These are phyloP conservation scores for Talaromyces islandicus DNA, from an alignment of 2,329 filamentous ascomycete species.

Conservation along the genomic window DNA sequence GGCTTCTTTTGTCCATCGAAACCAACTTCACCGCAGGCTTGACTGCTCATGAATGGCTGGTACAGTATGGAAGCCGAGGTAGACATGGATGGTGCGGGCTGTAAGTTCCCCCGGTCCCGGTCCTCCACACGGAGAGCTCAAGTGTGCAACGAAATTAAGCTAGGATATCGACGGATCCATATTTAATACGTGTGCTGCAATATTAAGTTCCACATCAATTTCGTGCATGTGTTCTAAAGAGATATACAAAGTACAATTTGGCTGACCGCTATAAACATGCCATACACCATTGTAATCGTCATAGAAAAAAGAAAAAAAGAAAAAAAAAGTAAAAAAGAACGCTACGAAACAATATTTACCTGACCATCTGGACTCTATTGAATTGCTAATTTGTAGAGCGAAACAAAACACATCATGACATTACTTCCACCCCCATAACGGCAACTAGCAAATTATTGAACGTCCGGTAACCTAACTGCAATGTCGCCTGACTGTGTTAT, in stretches of 20 bases:
- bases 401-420: not conserved
- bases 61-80: too few species aligned
- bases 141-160: too few species aligned
- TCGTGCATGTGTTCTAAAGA: not conserved
- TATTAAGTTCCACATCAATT: not conserved
- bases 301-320: not conserved
- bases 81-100: too few species aligned
- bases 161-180: not conserved
- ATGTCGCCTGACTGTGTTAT: conserved; percentile 98
- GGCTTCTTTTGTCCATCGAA: too few species aligned
- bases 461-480: conserved; percentile 88
- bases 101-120: not conserved
- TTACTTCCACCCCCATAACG: conserved; percentile 6
- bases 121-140: not conserved
- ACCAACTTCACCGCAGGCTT: not conserved
- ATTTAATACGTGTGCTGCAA: not conserved
- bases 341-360: not conserved
- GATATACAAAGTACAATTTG: not conserved
- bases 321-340: not conserved
- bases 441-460: conserved; percentile 50
- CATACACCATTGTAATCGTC: not conserved
- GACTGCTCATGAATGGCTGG: not conserved
- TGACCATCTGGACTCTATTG: not conserved
- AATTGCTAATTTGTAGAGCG: not conserved
- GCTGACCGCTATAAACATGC: not conserved